Base-by-base conservation (phyloP, 1,139 yeast genomes). In the Candida sp. region DNA sequence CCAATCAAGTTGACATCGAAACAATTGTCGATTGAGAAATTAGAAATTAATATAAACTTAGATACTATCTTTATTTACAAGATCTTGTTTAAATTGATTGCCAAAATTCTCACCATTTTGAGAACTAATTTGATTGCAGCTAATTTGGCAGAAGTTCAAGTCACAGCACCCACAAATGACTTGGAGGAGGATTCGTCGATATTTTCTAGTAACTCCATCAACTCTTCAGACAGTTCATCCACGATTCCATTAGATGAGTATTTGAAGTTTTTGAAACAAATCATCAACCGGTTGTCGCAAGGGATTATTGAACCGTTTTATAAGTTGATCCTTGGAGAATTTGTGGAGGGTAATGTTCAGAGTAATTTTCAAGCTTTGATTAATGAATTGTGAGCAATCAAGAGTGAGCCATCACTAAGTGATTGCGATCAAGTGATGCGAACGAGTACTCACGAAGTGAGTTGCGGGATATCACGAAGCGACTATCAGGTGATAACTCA, bases 301-400 rank as follows among this genome's bases (percentile, higher is more conserved):
- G 78, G 77, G 2, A 52, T 73, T 36, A 54, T 69, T 8, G 74
- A 71, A 43, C 79, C 79, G 6, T 69, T 73, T 45, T 56, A 65
- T 29, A 57, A 56, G 40, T 53, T 66, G 45, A 45, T 70, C 4
- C 53, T 68, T 42, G 51, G 56, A 39, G 66, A 63, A 36, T 56
- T 70, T 43, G 71, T 69, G 25, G 66, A 64, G 43, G 54, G 54
- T 8, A 60, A 55, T 39, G 54, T 72, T 5, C 57, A 59, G 27
- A 55, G 53, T 23, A 71, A 67, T 42, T 70, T 71, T 47, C 53
- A 55, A 42, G 52, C 57, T 37, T 59, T 72, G 42, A 53, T 70
- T 21, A 54, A 54, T 36, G 60, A 58, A 36, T 56, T 66, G 41
- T 62, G 51, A 43, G 19, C 19, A 15, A 15, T 15, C 19, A 15